These are phyloP conservation scores for Dactylellina haptotyla DNA, from an alignment of 2,329 filamentous ascomycete genomes.

Conservation along the genomic window DNA sequence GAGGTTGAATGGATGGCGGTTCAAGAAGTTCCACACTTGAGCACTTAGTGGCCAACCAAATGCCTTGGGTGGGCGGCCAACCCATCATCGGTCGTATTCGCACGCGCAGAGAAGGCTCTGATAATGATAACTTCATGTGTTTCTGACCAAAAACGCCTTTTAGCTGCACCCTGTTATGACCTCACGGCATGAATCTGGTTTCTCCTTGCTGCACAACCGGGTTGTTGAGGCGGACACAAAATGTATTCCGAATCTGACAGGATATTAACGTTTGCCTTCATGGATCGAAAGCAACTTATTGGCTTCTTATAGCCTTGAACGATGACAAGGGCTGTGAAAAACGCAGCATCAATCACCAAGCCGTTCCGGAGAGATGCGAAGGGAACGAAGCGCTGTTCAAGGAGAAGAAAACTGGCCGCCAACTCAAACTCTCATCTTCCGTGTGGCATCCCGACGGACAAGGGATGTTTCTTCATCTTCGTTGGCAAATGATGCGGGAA, in stretches of 20 bases:
- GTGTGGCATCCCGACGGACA: slow-evolving; percentile 49
- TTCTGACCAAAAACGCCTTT: neutral
- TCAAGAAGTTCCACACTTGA: slow-evolving; percentile 6
- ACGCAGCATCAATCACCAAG: slow-evolving; percentile 3
- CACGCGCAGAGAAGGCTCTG: too few relatives aligned
- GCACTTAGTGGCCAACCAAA: slow-evolving; percentile 5
- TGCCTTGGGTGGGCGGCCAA: neutral
- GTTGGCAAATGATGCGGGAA: slow-evolving; percentile 44
- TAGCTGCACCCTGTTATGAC: slow-evolving; percentile 26
- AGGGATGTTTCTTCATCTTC: slow-evolving; percentile 45
- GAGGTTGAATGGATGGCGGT: neutral
- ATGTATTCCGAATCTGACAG: slow-evolving; percentile 29
- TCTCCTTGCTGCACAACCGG: slow-evolving; percentile 44
- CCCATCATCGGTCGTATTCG: neutral
- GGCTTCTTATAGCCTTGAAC: slow-evolving; percentile 25
- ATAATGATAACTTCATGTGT: neutral
- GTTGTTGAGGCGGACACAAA: slow-evolving; percentile 34
- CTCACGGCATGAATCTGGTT: slow-evolving; percentile 21
- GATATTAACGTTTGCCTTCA: slow-evolving; percentile 43
- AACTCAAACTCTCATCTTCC: slow-evolving; percentile 10
- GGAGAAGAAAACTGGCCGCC: slow-evolving; percentile 7
- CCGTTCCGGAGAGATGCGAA: slow-evolving; percentile 17
- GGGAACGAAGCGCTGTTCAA: slow-evolving; percentile 21
- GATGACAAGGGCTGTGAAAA: slow-evolving; percentile 15
- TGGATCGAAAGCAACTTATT: slow-evolving; percentile 36